Evolutionary conservation across 1,284 basidiomycete species (phyloP).

Genomic region (Sphagnurus paluster): DNA sequence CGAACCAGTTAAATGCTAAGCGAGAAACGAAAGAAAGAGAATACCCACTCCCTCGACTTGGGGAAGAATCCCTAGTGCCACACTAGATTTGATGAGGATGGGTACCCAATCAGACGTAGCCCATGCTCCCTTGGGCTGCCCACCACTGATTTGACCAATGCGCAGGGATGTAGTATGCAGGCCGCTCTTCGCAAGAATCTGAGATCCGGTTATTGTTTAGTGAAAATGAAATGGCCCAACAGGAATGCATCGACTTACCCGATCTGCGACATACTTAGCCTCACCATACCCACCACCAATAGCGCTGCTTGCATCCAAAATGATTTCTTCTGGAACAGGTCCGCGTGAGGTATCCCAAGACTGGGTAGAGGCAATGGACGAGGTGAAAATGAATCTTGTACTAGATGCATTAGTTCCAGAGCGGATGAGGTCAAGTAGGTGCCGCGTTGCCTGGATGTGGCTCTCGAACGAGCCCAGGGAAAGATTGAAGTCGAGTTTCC

Average conservation of each 20-base stretch:
- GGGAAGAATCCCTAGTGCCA: slow-evolving; percentile 20
- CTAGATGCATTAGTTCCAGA: slow-evolving; percentile 12
- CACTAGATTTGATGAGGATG: slow-evolving; percentile 26
- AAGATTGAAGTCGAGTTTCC: slow-evolving; percentile 43
- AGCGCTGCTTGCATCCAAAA: slow-evolving; percentile 22
- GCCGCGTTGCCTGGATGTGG: slow-evolving; percentile 32
- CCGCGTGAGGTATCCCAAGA: slow-evolving; percentile 29
- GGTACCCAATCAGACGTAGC: slow-evolving; percentile 27
- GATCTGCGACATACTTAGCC: slow-evolving; percentile 34
- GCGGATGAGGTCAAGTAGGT: slow-evolving; percentile 31
- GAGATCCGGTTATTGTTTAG: neutral
- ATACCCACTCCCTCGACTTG: slow-evolving; percentile 13
- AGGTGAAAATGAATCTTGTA: no score
- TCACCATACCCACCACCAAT: slow-evolving; percentile 29
- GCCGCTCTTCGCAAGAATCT: slow-evolving; percentile 30
- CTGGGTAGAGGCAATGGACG: slow-evolving; percentile 30
- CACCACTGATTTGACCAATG: slow-evolving; percentile 27
- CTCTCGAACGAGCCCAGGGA: slow-evolving; percentile 35
- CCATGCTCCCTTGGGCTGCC: slow-evolving; percentile 25
- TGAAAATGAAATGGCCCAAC: neutral
- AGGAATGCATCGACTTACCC: slow-evolving; percentile 22
- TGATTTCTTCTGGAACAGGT: slow-evolving; percentile 27
- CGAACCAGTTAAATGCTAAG: neutral
- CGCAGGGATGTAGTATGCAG: slow-evolving; percentile 25
- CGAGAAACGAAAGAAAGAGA: neutral